Base-by-base conservation (phyloP, 192 early-diverging fungal genomes). In the Mortierella alpina region DNA sequence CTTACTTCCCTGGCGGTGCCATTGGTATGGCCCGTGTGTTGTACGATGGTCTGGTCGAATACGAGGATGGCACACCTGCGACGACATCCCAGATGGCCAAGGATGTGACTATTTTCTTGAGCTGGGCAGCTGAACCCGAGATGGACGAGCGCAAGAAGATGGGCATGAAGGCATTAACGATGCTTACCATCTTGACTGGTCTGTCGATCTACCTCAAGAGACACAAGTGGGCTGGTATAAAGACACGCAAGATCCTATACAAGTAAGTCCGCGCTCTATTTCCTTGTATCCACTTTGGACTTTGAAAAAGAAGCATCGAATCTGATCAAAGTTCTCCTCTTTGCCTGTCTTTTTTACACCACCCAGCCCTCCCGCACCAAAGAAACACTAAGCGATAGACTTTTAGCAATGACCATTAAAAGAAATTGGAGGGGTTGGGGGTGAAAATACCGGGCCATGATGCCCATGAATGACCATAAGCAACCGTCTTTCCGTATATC, bases 1-100 rank as follows among this genome's bases (percentile, higher is more conserved):
- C 95, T 50, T 99, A 98, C 89, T 99, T 99, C 94, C 97, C 96
- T 18, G 96, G 97, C 55, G 96, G 96, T 73, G 94, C 96, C 60
- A 99, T 99, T 84, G 90, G 90, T 63, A 99, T 99, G 96, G 97
- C 96, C 45, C 93, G 94, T 72, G 87, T 93, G 63, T 84, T 99
- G 58, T 99, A 92, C 86, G 97, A 99, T 70, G 97, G 94, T 59
- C 86, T 96, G 22, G 93, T 97, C 22, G 96, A 99, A 74, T 99
- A 94, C 76, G 96, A 99, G 61, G 97, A 99, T 81, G 97, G 84
- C 59, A 97, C 96, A 22, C 95, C 95, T 69, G 95, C 96, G 82
- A 97, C 94, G 15, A 92, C 96, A 41, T 95, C 95, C 51, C 96
- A 99, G 88, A 93, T 99, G 79, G 92, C 96, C 72, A 99, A 97